A percentile compares a stretch with the other conserved stretches of the same genome.
phyloP scores from a whole-genome alignment of 495 filamentous ascomycete genomes.

The Tuber umbilicatum region DNA sequence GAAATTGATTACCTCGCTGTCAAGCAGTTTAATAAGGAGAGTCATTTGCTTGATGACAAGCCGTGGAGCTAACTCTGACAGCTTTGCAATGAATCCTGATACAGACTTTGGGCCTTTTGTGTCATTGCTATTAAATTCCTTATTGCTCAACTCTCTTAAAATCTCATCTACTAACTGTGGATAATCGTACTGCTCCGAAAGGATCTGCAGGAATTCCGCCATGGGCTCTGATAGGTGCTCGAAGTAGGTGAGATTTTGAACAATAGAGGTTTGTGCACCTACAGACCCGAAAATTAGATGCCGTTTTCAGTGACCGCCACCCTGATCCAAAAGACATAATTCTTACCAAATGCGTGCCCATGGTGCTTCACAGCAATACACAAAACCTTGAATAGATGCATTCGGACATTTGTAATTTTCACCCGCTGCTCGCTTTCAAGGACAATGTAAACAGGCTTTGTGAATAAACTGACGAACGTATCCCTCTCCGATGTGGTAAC shows the following conservation, averaged over 20 bases:
- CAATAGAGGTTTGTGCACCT: conserved; percentile 96
- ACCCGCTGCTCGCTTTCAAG: conserved; percentile 89
- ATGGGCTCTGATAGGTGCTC: conserved; percentile 97
- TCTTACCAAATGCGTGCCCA: conserved; percentile 86
- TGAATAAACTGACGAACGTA: conserved; percentile 87
- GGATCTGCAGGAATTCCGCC: conserved; percentile 95
- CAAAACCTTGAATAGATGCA: conserved; percentile 95
- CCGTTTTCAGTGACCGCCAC: neutral
- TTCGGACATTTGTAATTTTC: conserved; percentile 82
- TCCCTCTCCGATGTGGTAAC: conserved; percentile 93
- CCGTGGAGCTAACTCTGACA: conserved; percentile 91
- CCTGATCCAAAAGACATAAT: neutral
- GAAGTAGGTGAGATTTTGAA: conserved; percentile 95
- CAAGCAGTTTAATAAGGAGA: conserved; percentile 81
- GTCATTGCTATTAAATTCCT: conserved; percentile 96
- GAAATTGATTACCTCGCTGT: conserved; percentile 67
- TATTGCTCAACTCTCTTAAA: conserved; percentile 85
- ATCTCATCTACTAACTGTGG: conserved; percentile 93
- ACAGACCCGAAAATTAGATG: neutral
- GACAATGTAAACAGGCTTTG: conserved; percentile 85
- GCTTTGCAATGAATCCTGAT: conserved; percentile 87
- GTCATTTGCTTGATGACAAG: conserved; percentile 97
- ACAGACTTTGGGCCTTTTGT: conserved; percentile 92
- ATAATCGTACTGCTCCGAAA: conserved; percentile 96
- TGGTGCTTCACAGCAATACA: conserved; percentile 98